phyloP scores from a whole-genome alignment of 345 rosid species.

The Pistacia vera region DNA sequence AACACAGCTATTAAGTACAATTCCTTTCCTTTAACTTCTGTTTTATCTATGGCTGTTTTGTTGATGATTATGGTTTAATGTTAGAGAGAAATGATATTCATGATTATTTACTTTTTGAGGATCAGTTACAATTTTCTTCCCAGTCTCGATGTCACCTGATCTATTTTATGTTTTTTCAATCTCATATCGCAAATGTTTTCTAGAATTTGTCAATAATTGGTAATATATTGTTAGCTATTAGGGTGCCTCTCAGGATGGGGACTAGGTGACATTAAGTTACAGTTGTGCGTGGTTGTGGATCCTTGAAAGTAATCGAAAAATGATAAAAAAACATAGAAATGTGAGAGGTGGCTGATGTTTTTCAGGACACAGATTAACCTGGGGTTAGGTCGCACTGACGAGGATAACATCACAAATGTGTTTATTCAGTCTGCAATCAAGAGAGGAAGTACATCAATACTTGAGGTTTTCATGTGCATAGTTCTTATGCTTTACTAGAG shows the following conservation, averaged over 20 bases:
- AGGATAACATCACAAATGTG: no score
- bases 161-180: background rate
- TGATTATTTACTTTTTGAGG: background rate
- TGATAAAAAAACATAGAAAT: no score
- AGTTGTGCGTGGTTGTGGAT: conserved; percentile 2
- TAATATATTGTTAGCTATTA: background rate
- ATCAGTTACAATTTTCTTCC: background rate
- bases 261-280: background rate
- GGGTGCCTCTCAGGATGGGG: background rate
- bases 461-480: background rate
- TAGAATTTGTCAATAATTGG: background rate
- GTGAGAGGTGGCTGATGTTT: background rate
- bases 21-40: conserved; percentile 15
- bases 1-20: conserved; percentile 79
- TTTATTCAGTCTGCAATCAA: background rate
- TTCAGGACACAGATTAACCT: background rate
- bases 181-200: background rate
- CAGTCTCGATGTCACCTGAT: background rate
- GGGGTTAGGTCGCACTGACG: background rate
- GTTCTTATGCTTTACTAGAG: background rate
- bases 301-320: background rate
- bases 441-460: background rate
- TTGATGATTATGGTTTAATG: background rate
- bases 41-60: conserved; percentile 5
- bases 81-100: background rate